These are phyloP conservation scores for Phaeosphaeriaceae sp. DNA, from an alignment of 2,329 filamentous ascomycete species.

Conservation along the genomic window DNA sequence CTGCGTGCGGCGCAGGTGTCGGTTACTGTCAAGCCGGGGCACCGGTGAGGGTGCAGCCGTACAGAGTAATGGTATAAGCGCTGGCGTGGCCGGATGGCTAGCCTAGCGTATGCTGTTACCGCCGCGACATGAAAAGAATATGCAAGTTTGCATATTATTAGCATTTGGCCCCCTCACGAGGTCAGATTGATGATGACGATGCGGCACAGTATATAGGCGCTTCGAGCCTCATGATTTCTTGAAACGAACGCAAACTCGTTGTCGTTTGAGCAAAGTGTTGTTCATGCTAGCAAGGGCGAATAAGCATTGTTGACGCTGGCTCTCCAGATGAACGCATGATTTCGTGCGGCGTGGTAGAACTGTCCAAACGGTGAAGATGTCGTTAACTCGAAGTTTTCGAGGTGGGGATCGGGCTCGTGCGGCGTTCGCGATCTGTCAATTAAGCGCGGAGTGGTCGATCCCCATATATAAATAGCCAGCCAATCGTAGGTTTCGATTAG, in stretches of 20 bases:
- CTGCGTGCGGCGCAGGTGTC: slow-evolving; percentile 28
- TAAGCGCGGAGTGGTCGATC: slow-evolving; percentile 25
- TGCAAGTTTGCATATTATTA: slow-evolving; percentile 34
- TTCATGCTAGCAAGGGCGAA: slow-evolving; percentile 14
- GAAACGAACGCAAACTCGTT: slow-evolving; percentile 14
- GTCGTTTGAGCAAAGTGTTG: slow-evolving; percentile 13
- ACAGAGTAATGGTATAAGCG: slow-evolving; percentile 35
- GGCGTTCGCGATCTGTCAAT: slow-evolving; percentile 15
- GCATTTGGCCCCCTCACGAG: slow-evolving; percentile 31
- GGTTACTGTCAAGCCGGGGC: slow-evolving; percentile 26
- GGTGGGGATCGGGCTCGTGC: slow-evolving; percentile 14
- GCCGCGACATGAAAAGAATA: slow-evolving; percentile 28
- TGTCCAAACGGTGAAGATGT: slow-evolving; percentile 6
- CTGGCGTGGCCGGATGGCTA: slow-evolving; percentile 29
- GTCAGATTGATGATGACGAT: slow-evolving; percentile 27
- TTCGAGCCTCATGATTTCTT: slow-evolving; percentile 24
- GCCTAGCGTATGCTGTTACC: slow-evolving; percentile 28
- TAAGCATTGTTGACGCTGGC: background rate
- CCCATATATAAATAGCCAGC: slow-evolving; percentile 20
- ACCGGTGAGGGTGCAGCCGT: slow-evolving; percentile 29
- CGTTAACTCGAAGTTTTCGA: slow-evolving; percentile 11
- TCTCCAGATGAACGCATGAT: slow-evolving; percentile 12
- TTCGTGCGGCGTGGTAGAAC: slow-evolving; percentile 9
- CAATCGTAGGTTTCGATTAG: slow-evolving; percentile 12
- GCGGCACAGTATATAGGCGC: slow-evolving; percentile 36